Evolutionary conservation across 2,329 filamentous ascomycete species (phyloP), one percentile per base, ranked within the genome.

Genomic region (Cercospora sp.): DNA sequence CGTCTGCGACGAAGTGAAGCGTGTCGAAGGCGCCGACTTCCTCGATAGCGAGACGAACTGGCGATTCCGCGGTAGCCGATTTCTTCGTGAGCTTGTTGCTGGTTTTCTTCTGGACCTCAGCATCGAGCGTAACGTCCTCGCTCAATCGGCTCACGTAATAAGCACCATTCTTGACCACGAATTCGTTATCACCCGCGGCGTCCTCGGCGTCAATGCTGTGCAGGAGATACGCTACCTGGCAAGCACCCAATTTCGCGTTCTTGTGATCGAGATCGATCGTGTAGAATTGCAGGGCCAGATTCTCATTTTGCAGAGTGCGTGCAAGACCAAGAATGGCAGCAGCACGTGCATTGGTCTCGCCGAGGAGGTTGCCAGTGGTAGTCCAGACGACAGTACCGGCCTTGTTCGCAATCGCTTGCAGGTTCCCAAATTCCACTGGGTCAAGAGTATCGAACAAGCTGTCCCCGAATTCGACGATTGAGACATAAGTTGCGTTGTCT

Each of bases 71-170:
- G 7, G 49, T 53, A 3, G 28, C 13, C 21, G 49, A 16, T 53
- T 28, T 53, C 21, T 26, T 53, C 2, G 21, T 53, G 49, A 28
- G 49, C 13, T 53, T 28, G 49, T 53, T 53, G 49, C 49, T 28
- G 49, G 72, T 28, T 75, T 76, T 61, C 49, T 53, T 53, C 49
- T 53, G 49, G 24, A 28, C 13, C 24, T 53, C 49, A 53, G 49
- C 24, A n/a, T 53, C 49, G 49, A 53, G 49, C 2, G 24, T 28
- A 24, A 3, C 24, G 24, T 53, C 49, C 49, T 53, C 49, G 26
- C 49, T 28, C 49, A 53, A 26, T 7, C 49, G 49, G 24, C 49
- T 53, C 24, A 53, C 49, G 24, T 53, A 53, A 16, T 53, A 53
- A 28, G 49, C 49, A 53, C 49, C 49, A n/a, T 28, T 26, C 13